These are phyloP conservation scores for Aegilops speltoides DNA, from an alignment of 176 grass and related monocot species.

Conservation along the genomic window DNA sequence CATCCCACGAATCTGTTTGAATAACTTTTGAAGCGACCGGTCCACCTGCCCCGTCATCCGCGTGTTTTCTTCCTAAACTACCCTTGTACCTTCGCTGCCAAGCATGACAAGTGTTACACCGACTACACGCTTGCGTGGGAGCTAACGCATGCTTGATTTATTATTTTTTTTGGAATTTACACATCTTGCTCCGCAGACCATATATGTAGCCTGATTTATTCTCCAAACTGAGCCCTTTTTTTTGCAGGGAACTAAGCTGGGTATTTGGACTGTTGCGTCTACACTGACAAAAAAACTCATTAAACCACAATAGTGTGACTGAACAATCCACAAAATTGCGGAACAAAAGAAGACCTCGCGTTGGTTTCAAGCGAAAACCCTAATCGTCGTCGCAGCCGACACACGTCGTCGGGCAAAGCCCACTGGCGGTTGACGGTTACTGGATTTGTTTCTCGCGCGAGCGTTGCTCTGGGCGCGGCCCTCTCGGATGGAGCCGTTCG, in stretches of 20 bases:
- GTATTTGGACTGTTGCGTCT: not conserved
- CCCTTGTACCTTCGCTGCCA: not conserved
- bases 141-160: not conserved
- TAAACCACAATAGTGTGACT: too few species aligned
- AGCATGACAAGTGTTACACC: not conserved
- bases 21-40: slow-evolving; percentile 17
- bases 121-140: not conserved
- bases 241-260: too few species aligned
- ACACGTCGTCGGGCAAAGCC: too few species aligned
- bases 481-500: too few species aligned
- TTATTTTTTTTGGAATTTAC: not conserved
- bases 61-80: not conserved
- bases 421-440: too few species aligned
- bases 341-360: too few species aligned
- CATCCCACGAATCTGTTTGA: slow-evolving; percentile 13
- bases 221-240: not conserved
- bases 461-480: too few species aligned
- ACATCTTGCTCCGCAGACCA: not conserved
- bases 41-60: not conserved
- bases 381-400: too few species aligned
- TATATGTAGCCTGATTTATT: not conserved
- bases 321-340: too few species aligned
- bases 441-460: too few species aligned
- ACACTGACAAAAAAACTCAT: not conserved
- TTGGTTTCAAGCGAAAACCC: too few species aligned